Evolutionary conservation across 2,329 filamentous ascomycete species (phyloP), one percentile per base, ranked within the genome.

Genomic region (Metarhizium brunneum): DNA sequence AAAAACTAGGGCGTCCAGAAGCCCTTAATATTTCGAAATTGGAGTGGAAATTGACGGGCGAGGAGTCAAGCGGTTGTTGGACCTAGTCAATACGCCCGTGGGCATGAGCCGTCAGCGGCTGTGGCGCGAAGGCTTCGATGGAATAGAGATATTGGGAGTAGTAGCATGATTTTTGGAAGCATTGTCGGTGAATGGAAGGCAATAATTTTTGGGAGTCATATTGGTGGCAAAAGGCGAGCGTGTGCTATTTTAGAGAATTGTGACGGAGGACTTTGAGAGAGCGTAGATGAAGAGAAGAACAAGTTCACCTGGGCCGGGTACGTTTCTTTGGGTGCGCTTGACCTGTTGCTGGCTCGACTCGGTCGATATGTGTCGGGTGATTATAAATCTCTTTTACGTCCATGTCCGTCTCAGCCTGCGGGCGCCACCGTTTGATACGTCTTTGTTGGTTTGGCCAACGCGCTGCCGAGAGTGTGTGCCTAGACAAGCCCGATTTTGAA

Each of bases 201-300:
- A 48, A 53, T 2, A 49, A 20, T 45, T 20, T 42, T 53, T 45
- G 43, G 54, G 54, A 50, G 35, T 52, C 50, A 53, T 38, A 18
- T 25, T 16, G 35, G 54, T 25, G 50, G 54, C 45, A 53, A 56
- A 56, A 29, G 43, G 50, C 50, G 48, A 53, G 54, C 50, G 35
- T 55, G 50, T 55, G 50, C 50, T 52, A 50, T 49, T 55, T 48
- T n/a, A 53, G 47, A 32, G 47, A 50, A 40, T 36, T 10, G 42
- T n/a, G 20, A 16, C 30, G n/a, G 30, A 32, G 35, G 18, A 36
- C n/a, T 7, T 16, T 43, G 32, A 47, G 29, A 38, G 36, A 36
- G 25, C 29, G 40, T 47, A 43, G 50, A 52, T 42, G 52, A 40
- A 40, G 10, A 11, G 38, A 40, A 40, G 14, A 40, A 40, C 11